Conservation (phyloP, 2,329 filamentous ascomycete species). For the Emericellopsis atlantica region DNA sequence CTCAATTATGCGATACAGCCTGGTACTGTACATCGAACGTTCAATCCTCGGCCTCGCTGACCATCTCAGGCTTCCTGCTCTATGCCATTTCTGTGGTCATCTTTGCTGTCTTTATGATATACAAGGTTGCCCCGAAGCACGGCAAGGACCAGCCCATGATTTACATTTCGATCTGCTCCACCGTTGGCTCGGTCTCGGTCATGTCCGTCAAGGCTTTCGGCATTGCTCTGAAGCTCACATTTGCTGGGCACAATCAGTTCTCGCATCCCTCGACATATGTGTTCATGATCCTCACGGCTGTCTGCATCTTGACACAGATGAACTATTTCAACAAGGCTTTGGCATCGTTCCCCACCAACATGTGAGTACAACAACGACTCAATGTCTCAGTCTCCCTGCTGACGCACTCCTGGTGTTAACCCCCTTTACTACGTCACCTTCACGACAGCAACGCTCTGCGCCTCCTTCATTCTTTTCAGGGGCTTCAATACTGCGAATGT, state of each 20-base stretch:
- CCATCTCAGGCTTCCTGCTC: slow-evolving; percentile 62
- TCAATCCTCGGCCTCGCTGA: slow-evolving; percentile 8
- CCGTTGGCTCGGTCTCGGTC: slow-evolving; percentile 91
- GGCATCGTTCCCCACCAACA: slow-evolving; percentile 92
- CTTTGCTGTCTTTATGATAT: slow-evolving; percentile 92
- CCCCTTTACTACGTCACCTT: slow-evolving; percentile 97
- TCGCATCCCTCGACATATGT: slow-evolving; percentile 91
- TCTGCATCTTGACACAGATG: slow-evolving; percentile 98
- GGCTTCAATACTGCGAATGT: slow-evolving; percentile 92
- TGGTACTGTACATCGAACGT: slow-evolving; percentile 38
- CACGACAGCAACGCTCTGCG: slow-evolving; percentile 84
- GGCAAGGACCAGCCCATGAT: slow-evolving; percentile 94
- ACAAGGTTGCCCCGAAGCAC: slow-evolving; percentile 77
- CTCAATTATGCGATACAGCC: slow-evolving; percentile 81
- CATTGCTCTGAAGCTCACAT: slow-evolving; percentile 90
- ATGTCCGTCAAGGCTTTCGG: slow-evolving; percentile 99
- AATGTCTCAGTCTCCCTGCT: slow-evolving; percentile 2
- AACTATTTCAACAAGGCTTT: slow-evolving; percentile 99
- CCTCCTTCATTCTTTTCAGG: slow-evolving; percentile 90
- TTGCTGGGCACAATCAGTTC: slow-evolving; percentile 91
- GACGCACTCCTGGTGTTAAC: slow-evolving; percentile 58
- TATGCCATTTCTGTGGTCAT: slow-evolving; percentile 71
- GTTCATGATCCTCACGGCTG: slow-evolving; percentile 82
- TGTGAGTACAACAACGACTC: slow-evolving; percentile 45
- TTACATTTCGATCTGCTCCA: slow-evolving; percentile 95